These are phyloP conservation scores for Lagerstroemia speciosa DNA, from an alignment of 345 rosid genomes.

Conservation along the genomic window DNA sequence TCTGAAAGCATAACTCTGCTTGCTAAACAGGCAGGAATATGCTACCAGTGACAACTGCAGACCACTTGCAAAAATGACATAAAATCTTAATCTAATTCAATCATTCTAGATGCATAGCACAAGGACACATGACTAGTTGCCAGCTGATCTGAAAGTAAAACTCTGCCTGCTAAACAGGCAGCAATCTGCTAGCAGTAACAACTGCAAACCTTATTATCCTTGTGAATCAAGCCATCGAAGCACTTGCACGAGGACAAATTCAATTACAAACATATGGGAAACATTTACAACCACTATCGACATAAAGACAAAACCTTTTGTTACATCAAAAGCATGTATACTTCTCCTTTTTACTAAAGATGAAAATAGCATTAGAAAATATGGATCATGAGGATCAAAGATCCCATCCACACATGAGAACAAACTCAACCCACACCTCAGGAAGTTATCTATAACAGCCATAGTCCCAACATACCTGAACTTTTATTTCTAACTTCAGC, in stretches of 20 bases:
- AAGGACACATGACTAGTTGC: not conserved
- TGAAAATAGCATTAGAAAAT: no score
- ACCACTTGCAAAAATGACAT: not conserved
- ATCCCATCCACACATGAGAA: not conserved
- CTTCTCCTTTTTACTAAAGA: no score
- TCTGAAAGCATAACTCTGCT: not conserved
- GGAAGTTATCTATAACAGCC: not conserved
- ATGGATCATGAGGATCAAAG: no score
- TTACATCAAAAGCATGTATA: no score
- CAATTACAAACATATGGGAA: no score
- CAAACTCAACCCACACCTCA: not conserved
- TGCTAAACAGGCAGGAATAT: not conserved
- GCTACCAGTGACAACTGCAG: not conserved
- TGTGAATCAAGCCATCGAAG: no score
- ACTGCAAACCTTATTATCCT: not conserved
- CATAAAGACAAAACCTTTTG: no score
- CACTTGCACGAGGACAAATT: no score
- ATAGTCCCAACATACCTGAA: slow-evolving; percentile 44
- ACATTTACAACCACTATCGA: no score
- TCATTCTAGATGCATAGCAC: no score
- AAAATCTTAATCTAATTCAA: not conserved
- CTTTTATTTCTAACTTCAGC: slow-evolving; percentile 77
- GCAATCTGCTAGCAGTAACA: not conserved
- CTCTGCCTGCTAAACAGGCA: no score
- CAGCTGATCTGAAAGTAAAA: not conserved